Evolutionary conservation across 345 rosid genomes (phyloP).

Genomic region (Stellera chamaejasme): DNA sequence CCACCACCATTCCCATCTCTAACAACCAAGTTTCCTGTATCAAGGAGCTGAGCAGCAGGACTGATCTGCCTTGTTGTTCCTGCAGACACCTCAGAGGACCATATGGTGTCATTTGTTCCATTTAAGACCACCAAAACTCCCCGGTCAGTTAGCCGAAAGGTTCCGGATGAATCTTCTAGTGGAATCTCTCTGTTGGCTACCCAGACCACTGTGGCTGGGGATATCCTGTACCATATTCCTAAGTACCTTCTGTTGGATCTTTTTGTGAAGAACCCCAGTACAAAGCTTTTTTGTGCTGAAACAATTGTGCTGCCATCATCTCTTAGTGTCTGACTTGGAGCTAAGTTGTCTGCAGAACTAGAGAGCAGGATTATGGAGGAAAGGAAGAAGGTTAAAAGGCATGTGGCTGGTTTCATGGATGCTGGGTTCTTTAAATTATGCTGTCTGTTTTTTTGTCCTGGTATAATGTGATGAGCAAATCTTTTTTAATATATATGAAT

Average conservation of each 20-base stretch:
- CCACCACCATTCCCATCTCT: slow-evolving; percentile 13
- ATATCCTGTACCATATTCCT: slow-evolving; percentile 36
- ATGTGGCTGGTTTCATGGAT: background rate
- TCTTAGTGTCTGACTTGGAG: slow-evolving; percentile 10
- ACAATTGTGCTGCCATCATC: slow-evolving; percentile 25
- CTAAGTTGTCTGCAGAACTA: slow-evolving; percentile 13
- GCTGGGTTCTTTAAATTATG: no score
- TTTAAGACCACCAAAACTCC: slow-evolving; percentile 23
- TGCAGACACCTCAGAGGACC: slow-evolving; percentile 32
- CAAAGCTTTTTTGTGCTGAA: slow-evolving; percentile 17
- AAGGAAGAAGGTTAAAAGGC: background rate
- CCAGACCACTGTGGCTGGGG: slow-evolving; percentile 28
- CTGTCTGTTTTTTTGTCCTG: no score
- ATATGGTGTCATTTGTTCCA: slow-evolving; percentile 9
- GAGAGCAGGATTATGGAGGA: background rate
- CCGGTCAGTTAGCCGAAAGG: slow-evolving; percentile 12
- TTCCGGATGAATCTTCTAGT: slow-evolving; percentile 22
- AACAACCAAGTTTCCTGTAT: slow-evolving; percentile 39
- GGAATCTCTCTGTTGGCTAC: slow-evolving; percentile 39
- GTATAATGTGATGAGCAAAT: no score
- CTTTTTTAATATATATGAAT: no score
- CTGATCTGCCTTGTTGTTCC: background rate
- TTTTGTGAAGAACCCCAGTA: slow-evolving; percentile 29
- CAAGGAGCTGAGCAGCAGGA: slow-evolving; percentile 37
- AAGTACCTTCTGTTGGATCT: slow-evolving; percentile 20